Conservation (phyloP, 1,284 basidiomycete genomes). For the Veloboletus limbatus region DNA sequence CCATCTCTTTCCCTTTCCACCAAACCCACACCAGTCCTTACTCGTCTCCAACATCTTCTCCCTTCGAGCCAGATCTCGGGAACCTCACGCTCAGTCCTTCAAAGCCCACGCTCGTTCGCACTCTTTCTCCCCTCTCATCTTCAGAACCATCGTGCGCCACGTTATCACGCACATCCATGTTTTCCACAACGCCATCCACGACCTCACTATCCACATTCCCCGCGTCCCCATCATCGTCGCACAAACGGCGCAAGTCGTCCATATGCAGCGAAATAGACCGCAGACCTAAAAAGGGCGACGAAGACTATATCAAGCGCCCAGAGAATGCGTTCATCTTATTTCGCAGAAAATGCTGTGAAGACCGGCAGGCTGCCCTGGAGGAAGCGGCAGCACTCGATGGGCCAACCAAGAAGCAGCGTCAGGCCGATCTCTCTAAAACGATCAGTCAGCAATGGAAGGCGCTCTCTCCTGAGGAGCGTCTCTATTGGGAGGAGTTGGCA, state of each 20-base stretch:
- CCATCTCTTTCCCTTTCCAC: slow-evolving; percentile 65
- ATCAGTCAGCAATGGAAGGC: slow-evolving; percentile 76
- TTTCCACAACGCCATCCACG: slow-evolving; percentile 37
- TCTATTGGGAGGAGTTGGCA: slow-evolving; percentile 60
- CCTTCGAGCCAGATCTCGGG: slow-evolving; percentile 66
- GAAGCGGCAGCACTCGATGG: slow-evolving; percentile 38
- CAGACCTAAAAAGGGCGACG: slow-evolving; percentile 72
- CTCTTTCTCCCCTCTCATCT: slow-evolving; percentile 46
- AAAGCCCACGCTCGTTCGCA: slow-evolving; percentile 40
- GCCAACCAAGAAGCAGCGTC: slow-evolving; percentile 49
- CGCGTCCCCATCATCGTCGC: slow-evolving; percentile 36
- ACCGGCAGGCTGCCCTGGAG: slow-evolving; percentile 49
- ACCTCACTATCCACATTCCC: slow-evolving; percentile 33
- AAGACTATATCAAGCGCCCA: slow-evolving; percentile 76
- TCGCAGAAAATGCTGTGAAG: slow-evolving; percentile 71
- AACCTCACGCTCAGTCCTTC: slow-evolving; percentile 48
- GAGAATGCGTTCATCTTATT: slow-evolving; percentile 82
- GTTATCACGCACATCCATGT: slow-evolving; percentile 39
- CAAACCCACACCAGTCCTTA: slow-evolving; percentile 56
- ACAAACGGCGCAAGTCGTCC: slow-evolving; percentile 62
- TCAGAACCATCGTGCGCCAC: slow-evolving; percentile 25
- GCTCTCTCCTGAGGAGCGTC: slow-evolving; percentile 55
- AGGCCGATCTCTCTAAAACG: slow-evolving; percentile 67
- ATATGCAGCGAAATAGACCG: slow-evolving; percentile 57
- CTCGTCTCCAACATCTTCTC: slow-evolving; percentile 60